Conservation (phyloP, 805 yeast species). For the Groenewaldozyma salmanticensis region DNA sequence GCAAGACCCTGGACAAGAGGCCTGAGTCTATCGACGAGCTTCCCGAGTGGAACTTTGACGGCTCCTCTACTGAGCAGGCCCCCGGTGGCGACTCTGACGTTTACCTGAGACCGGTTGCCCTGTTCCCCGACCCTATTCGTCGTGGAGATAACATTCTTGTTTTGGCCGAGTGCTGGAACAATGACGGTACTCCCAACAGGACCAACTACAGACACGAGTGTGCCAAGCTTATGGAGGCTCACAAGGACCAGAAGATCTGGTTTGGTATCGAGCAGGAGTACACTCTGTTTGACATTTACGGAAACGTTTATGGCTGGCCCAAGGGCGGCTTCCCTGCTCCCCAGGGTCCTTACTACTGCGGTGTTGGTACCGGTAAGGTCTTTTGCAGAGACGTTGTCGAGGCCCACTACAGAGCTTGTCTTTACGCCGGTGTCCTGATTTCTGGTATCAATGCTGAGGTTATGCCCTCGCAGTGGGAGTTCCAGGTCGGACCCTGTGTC, state of each 20-base stretch:
- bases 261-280: constrained; percentile 99
- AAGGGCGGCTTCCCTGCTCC: constrained; percentile 99
- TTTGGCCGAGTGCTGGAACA: constrained; percentile 93
- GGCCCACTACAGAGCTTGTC: constrained; percentile 98
- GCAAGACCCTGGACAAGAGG: constrained; percentile 68
- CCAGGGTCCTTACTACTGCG: constrained; percentile 99
- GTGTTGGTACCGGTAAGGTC: constrained; percentile 98
- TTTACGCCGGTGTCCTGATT: constrained; percentile 80
- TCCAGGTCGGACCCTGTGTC: constrained; percentile 97
- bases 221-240: constrained; percentile 90
- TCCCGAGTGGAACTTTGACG: constrained; percentile 99
- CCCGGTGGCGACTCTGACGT: constrained; percentile 97
- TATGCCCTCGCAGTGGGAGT: constrained; percentile 99
- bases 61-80: constrained; percentile 97
- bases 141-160: constrained; percentile 95
- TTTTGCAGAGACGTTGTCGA: constrained; percentile 96
- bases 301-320: constrained; percentile 96
- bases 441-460: constrained; percentile 99
- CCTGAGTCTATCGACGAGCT: constrained; percentile 71
- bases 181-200: constrained; percentile 98
- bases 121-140: constrained; percentile 95
- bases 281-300: constrained; percentile 87
- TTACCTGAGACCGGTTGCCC: constrained; percentile 90
- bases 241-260: constrained; percentile 78
- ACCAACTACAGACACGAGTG: constrained; percentile 97